These are phyloP conservation scores for Metschnikowia continentalis DNA, from an alignment of 805 yeast genomes.

Conservation along the genomic window DNA sequence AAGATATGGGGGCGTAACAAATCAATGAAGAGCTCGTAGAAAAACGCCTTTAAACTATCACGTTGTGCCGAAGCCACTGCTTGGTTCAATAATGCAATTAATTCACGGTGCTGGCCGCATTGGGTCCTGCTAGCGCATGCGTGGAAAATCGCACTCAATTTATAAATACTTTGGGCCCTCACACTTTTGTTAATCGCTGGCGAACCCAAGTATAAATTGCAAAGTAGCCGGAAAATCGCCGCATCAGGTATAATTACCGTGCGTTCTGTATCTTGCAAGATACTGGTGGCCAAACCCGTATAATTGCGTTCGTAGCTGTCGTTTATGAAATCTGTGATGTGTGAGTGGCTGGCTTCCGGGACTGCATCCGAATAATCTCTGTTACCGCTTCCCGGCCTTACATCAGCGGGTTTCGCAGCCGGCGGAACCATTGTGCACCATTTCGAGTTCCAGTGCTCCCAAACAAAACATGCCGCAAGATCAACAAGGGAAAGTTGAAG, in stretches of 20 bases:
- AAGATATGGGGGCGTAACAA: constrained; percentile 11
- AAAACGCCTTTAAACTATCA: constrained; percentile 10
- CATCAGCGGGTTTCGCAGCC: constrained; percentile 5
- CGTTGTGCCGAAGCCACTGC: constrained; percentile 12
- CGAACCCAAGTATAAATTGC: constrained; percentile 15
- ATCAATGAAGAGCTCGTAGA: constrained; percentile 14
- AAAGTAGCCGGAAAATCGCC: constrained; percentile 12
- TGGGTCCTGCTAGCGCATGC: constrained; percentile 11
- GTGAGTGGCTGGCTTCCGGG: background rate
- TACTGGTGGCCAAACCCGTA: background rate
- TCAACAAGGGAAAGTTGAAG: constrained; percentile 12
- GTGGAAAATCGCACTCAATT: constrained; percentile 10
- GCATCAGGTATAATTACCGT: constrained; percentile 6
- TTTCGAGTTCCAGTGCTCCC: constrained; percentile 17
- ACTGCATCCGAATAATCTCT: background rate
- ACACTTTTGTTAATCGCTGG: constrained; percentile 9
- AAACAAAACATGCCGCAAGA: constrained; percentile 8
- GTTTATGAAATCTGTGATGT: background rate
- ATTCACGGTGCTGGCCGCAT: constrained; percentile 11
- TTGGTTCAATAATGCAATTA: constrained; percentile 11
- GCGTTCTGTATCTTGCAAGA: background rate
- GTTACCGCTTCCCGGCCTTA: too few species aligned
- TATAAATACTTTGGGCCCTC: constrained; percentile 7
- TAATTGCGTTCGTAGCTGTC: constrained; percentile 1
- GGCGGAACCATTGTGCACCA: constrained; percentile 3